phyloP scores from a whole-genome alignment of 1,139 yeast species.

The Saccharomyces hybrid region DNA sequence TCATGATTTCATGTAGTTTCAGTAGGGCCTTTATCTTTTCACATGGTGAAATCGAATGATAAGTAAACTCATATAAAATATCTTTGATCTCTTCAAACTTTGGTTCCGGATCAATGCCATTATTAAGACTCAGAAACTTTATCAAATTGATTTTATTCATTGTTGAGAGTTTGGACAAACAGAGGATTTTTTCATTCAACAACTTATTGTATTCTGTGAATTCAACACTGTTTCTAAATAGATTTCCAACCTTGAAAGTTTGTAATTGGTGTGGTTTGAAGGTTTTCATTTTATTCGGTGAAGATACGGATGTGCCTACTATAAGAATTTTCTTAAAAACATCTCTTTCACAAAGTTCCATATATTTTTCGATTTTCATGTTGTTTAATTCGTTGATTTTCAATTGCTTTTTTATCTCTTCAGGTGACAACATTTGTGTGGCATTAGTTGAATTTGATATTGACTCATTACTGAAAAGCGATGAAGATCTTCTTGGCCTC shows the following conservation, averaged over 20 bases:
- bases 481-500: constrained; percentile 24
- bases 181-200: constrained; percentile 19
- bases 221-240: constrained; percentile 30
- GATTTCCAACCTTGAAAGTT: constrained; percentile 16
- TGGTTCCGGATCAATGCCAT: not conserved
- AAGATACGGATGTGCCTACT: constrained; percentile 29
- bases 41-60: constrained; percentile 24
- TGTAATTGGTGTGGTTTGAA: constrained; percentile 5
- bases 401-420: constrained; percentile 25
- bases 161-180: constrained; percentile 16
- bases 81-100: constrained; percentile 9
- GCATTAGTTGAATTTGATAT: constrained; percentile 9
- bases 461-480: constrained; percentile 26
- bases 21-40: constrained; percentile 25
- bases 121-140: constrained; percentile 20
- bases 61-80: constrained; percentile 4
- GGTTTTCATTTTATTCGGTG: constrained; percentile 3
- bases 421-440: constrained; percentile 27
- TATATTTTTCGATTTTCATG: constrained; percentile 25
- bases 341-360: constrained; percentile 28
- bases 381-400: constrained; percentile 21
- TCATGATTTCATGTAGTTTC: constrained; percentile 25
- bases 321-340: constrained; percentile 25
- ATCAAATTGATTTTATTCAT: constrained; percentile 19
- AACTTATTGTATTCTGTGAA: constrained; percentile 25